Evolutionary conservation across 2,329 filamentous ascomycete genomes (phyloP).

Genomic region (Dryadomyces sulphureus): DNA sequence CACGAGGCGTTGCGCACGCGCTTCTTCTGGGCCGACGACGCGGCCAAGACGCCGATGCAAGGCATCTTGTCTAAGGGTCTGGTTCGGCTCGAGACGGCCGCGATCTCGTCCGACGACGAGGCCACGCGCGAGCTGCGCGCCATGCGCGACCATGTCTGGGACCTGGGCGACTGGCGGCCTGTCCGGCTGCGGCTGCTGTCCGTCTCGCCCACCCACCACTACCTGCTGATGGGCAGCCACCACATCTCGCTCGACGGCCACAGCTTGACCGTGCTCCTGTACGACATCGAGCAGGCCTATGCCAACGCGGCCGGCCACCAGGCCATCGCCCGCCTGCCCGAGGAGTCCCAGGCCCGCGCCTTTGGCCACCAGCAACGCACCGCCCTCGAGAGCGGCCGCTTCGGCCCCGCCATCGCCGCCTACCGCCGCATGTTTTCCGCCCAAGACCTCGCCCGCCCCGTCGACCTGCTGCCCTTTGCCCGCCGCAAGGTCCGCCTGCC

Average conservation of each 20-base stretch:
- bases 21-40: slow-evolving; percentile 14
- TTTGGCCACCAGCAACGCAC: neutral
- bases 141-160: neutral
- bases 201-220: neutral
- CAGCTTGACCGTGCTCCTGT: neutral
- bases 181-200: neutral
- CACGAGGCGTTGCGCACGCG: slow-evolving; percentile 21
- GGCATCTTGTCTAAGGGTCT: slow-evolving; percentile 5
- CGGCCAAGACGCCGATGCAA: slow-evolving; percentile 3
- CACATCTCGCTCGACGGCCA: neutral
- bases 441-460: slow-evolving; percentile 13
- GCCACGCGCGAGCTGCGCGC: neutral
- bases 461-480: slow-evolving; percentile 17
- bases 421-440: neutral
- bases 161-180: neutral
- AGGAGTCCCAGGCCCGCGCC: neutral
- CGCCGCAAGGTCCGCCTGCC: slow-evolving; percentile 7
- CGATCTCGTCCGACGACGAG: neutral
- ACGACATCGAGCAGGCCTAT: neutral
- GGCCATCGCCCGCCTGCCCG: neutral
- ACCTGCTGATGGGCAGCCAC: neutral
- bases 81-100: slow-evolving; percentile 4
- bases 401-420: neutral
- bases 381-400: neutral
- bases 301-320: no score